Percentiles rank a stretch among this genome's conserved stretches.
phyloP scores from a whole-genome alignment of 305 asterid genomes.

The Fraxinus platypoda region DNA sequence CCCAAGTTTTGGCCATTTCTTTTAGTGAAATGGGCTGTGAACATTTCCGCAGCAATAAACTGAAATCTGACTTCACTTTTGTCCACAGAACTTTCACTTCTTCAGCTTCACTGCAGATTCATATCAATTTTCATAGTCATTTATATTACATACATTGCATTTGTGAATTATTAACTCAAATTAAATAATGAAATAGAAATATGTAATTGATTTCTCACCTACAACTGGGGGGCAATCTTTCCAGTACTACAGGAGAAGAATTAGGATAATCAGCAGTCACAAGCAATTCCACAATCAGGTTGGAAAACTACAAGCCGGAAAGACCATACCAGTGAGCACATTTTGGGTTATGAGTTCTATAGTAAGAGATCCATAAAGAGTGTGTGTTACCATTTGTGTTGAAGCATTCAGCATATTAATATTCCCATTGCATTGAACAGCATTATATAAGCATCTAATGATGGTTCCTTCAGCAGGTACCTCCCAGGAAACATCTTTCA shows the following conservation, averaged over 20 bases:
- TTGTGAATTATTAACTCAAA: neutral
- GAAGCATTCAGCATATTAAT: constrained; percentile 22
- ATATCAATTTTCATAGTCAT: neutral
- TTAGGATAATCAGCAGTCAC: constrained; percentile 46
- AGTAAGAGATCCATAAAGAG: neutral
- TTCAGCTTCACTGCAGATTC: constrained; percentile 36
- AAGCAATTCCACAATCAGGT: constrained; percentile 36
- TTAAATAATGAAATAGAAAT: neutral
- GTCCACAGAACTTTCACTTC: constrained; percentile 38
- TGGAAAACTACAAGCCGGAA: constrained; percentile 36
- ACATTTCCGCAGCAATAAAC: constrained; percentile 28
- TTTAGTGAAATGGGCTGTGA: constrained; percentile 39
- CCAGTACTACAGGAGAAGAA: constrained; percentile 41
- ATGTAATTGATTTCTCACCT: constrained; percentile 36
- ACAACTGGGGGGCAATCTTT: constrained; percentile 20
- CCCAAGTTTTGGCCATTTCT: constrained; percentile 57
- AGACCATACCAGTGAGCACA: neutral
- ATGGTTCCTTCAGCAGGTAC: constrained; percentile 28
- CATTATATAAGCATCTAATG: constrained; percentile 39
- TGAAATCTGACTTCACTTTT: constrained; percentile 43
- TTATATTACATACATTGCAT: neutral
- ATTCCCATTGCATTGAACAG: constrained; percentile 29
- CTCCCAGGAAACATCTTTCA: constrained; percentile 18
- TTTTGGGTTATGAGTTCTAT: neutral
- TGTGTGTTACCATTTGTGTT: constrained; percentile 30